phyloP scores from a whole-genome alignment of 1,284 basidiomycete genomes.

The Phellopilus nigrolimitatus region DNA sequence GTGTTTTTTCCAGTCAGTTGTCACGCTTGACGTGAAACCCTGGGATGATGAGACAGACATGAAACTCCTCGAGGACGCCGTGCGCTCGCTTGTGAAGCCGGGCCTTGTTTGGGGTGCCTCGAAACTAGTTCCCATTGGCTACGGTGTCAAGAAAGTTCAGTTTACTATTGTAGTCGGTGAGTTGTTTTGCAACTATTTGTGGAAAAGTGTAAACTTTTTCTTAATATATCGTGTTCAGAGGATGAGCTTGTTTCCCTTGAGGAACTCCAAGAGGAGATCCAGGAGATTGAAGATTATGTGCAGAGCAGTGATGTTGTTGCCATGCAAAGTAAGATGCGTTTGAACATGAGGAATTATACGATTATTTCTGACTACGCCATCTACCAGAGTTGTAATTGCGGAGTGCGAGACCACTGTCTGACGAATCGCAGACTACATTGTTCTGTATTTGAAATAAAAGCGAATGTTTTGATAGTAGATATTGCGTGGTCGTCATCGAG shows the following conservation, averaged over 20 bases:
- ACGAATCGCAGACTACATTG: background rate
- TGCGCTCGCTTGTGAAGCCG: slow-evolving; percentile 85
- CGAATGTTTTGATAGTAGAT: too few species aligned
- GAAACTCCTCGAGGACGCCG: slow-evolving; percentile 76
- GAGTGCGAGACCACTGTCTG: background rate
- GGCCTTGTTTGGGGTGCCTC: slow-evolving; percentile 94
- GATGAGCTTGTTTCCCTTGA: slow-evolving; percentile 94
- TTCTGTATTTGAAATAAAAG: too few species aligned
- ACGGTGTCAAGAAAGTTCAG: slow-evolving; percentile 89
- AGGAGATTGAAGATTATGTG: slow-evolving; percentile 90
- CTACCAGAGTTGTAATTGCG: slow-evolving; percentile 14
- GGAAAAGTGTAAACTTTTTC: background rate
- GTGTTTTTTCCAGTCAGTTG: slow-evolving; percentile 68
- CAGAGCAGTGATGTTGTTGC: slow-evolving; percentile 92
- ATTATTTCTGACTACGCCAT: background rate
- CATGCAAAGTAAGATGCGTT: slow-evolving; percentile 71
- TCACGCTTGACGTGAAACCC: slow-evolving; percentile 96
- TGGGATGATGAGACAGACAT: slow-evolving; percentile 99
- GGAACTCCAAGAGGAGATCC: slow-evolving; percentile 88
- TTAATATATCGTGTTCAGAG: slow-evolving; percentile 46
- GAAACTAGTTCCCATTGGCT: slow-evolving; percentile 92
- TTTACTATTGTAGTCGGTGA: slow-evolving; percentile 91
- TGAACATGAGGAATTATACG: background rate
- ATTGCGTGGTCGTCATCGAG: too few species aligned
- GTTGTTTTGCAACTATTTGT: slow-evolving; percentile 29